Percentiles rank a stretch among this genome's conserved stretches.
Conservation (phyloP, 1,284 basidiomycete genomes). For the Trichosporon sp. region DNA sequence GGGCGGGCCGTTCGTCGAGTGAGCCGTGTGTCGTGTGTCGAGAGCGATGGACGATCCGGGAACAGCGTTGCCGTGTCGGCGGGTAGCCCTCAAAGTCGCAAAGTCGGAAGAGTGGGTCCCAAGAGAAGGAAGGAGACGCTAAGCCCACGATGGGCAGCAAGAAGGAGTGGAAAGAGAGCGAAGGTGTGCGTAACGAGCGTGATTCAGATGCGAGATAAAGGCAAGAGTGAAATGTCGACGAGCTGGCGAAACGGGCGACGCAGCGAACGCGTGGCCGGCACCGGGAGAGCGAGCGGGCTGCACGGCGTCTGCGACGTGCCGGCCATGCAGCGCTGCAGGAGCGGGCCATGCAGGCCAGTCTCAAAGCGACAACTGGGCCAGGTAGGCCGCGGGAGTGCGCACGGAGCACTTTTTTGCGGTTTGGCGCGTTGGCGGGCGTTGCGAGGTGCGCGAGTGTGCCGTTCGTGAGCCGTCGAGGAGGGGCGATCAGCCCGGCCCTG, state of each 20-base stretch:
- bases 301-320: neutral
- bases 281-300: too few species aligned
- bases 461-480: too few species aligned
- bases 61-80: neutral
- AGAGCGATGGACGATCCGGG: neutral
- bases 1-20: neutral
- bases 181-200: neutral
- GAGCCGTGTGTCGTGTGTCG: neutral
- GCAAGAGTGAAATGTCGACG: neutral
- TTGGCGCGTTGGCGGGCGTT: neutral
- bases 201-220: neutral
- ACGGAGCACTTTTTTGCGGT: neutral
- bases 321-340: too few species aligned
- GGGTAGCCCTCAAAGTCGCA: neutral
- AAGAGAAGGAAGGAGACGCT: neutral
- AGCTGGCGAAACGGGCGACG: neutral
- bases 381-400: neutral
- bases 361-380: neutral
- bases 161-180: neutral
- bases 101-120: neutral
- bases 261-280: neutral
- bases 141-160: neutral
- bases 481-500: neutral
- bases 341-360: neutral
- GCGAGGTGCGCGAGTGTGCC: neutral